Evolutionary conservation across 1,139 yeast species (phyloP).

Genomic region (Pneumocystis carinii): DNA sequence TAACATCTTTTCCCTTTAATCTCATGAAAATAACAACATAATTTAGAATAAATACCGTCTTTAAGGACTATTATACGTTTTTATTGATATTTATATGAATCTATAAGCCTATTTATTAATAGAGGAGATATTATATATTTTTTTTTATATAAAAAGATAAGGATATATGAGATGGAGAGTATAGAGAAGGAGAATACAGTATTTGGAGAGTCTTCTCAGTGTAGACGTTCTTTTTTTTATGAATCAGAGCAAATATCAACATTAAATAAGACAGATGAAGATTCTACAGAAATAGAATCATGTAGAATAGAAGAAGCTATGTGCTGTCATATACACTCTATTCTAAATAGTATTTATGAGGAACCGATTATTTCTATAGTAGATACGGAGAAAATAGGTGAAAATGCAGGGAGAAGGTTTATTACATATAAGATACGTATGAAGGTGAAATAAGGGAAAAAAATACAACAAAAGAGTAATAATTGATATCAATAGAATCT

Average conservation of each 20-base stretch:
- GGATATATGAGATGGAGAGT: conserved; percentile 19
- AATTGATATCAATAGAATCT: conserved; percentile 23
- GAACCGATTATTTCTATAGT: conserved; percentile 34
- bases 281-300: conserved; percentile 5
- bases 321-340: conserved; percentile 23
- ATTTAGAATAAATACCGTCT: too few species aligned
- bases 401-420: conserved; percentile 56
- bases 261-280: background rate
- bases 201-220: conserved; percentile 18
- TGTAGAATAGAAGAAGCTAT: conserved; percentile 5
- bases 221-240: conserved; percentile 4
- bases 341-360: conserved; percentile 25
- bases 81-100: too few species aligned
- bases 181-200: conserved; percentile 33
- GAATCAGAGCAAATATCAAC: background rate
- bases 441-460: conserved; percentile 21
- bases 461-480: background rate
- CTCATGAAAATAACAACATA: too few species aligned
- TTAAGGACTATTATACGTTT: too few species aligned
- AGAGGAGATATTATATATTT: background rate
- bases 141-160: background rate
- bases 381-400: conserved; percentile 68
- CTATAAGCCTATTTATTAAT: too few species aligned
- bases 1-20: too few species aligned
- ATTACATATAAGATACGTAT: conserved; percentile 66